Percentiles rank a stretch among this genome's conserved stretches.
Conservation (phyloP, 2,329 filamentous ascomycete genomes). For the Oidium heveae region DNA sequence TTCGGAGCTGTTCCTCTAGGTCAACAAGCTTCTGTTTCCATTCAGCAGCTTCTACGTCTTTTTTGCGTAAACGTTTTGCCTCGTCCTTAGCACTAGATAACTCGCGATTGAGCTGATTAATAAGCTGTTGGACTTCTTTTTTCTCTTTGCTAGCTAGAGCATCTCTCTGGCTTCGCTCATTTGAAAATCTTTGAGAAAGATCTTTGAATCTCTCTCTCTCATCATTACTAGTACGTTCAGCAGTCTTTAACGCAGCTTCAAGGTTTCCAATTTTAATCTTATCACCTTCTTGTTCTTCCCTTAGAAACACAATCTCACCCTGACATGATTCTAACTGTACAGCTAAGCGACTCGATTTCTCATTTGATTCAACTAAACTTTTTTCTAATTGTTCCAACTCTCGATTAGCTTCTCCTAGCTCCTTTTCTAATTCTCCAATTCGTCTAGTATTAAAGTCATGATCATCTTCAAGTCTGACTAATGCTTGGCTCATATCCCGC, state of each 20-base stretch:
- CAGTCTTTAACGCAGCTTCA: constrained; percentile 55
- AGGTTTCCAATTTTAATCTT: constrained; percentile 95
- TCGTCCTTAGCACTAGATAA: constrained; percentile 66
- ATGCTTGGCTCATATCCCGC: constrained; percentile 66
- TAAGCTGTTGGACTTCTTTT: constrained; percentile 77
- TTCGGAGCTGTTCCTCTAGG: constrained; percentile 66
- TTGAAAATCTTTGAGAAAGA: constrained; percentile 46
- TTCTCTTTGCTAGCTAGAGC: constrained; percentile 72
- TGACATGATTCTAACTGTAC: constrained; percentile 86
- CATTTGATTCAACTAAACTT: constrained; percentile 59
- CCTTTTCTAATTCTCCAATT: constrained; percentile 61
- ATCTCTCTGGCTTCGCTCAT: constrained; percentile 69
- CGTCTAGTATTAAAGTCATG: constrained; percentile 53
- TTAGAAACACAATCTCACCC: constrained; percentile 77
- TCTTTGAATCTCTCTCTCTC: constrained; percentile 56
- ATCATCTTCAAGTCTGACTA: constrained; percentile 74
- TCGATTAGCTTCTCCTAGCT: constrained; percentile 59
- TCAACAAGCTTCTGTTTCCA: constrained; percentile 84
- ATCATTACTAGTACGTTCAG: constrained; percentile 58
- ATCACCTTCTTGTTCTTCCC: constrained; percentile 89
- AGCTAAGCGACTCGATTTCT: constrained; percentile 65
- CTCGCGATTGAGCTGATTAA: constrained; percentile 81
- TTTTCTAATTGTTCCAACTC: constrained; percentile 73
- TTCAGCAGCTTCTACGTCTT: constrained; percentile 65
- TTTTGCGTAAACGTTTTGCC: constrained; percentile 56